Conservation (phyloP, 1,139 yeast genomes). For the Suhomyces ambrosiae region DNA sequence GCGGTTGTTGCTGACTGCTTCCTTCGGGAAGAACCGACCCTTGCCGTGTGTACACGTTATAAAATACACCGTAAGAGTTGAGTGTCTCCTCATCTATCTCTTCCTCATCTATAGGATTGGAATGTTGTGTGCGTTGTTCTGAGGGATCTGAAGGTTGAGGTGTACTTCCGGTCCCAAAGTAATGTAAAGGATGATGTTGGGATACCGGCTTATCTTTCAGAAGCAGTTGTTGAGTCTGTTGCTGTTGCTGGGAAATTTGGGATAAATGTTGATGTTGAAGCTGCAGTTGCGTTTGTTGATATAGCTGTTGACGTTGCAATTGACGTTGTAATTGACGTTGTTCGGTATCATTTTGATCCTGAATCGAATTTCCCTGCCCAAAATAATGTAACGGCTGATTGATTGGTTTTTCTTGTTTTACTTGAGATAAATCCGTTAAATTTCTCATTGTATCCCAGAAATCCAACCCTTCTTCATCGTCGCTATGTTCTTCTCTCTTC, state of each 20-base stretch:
- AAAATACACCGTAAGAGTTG: conserved; percentile 39
- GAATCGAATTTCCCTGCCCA: conserved; percentile 22
- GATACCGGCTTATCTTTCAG: conserved; percentile 38
- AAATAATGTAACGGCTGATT: conserved; percentile 47
- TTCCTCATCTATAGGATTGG: conserved; percentile 24
- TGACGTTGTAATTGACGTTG: conserved; percentile 18
- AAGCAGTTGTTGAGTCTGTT: not conserved
- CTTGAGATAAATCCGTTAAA: conserved; percentile 37
- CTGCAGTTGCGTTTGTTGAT: conserved; percentile 13
- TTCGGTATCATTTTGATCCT: conserved; percentile 14
- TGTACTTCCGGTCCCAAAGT: conserved; percentile 23
- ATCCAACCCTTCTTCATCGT: conserved; percentile 51
- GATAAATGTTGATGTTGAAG: conserved; percentile 7
- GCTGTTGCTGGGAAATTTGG: conserved; percentile 1
- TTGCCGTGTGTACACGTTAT: conserved; percentile 39
- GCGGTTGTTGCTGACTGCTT: conserved; percentile 16
- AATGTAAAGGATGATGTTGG: conserved; percentile 52
- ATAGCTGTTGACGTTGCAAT: conserved; percentile 16
- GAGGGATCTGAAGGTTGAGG: conserved; percentile 21
- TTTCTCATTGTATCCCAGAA: conserved; percentile 73
- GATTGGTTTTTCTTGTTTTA: not conserved
- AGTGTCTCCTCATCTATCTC: conserved; percentile 37
- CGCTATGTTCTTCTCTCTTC: conserved; percentile 19
- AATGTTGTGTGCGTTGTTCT: conserved; percentile 4
- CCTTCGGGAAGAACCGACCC: conserved; percentile 35